Percentiles rank a stretch among this genome's conserved stretches.
These are phyloP conservation scores for Aaosphaeria pasadenensis DNA, from an alignment of 2,329 filamentous ascomycete species.

Conservation along the genomic window DNA sequence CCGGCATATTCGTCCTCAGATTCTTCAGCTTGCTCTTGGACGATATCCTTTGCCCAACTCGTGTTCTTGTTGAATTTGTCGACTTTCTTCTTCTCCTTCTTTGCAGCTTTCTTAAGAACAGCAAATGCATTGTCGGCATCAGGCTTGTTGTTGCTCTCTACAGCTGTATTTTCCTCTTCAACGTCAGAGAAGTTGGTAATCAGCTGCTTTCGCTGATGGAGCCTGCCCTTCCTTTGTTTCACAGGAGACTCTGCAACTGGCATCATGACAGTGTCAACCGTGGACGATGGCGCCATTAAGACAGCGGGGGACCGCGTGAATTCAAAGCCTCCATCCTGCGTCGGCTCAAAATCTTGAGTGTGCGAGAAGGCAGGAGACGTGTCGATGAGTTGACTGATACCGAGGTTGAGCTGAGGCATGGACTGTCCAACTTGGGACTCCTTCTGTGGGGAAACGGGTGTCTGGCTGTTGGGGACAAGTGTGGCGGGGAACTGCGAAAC, in stretches of 20 bases:
- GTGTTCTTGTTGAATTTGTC: slow-evolving; percentile 76
- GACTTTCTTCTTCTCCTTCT: slow-evolving; percentile 44
- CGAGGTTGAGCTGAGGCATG: slow-evolving; percentile 24
- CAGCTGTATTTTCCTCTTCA: slow-evolving; percentile 36
- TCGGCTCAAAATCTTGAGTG: slow-evolving; percentile 71
- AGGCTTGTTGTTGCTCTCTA: slow-evolving; percentile 35
- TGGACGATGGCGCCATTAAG: slow-evolving; percentile 62
- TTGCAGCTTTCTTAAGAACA: slow-evolving; percentile 65
- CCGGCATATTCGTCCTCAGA: slow-evolving; percentile 98
- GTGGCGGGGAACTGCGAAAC: slow-evolving; percentile 56
- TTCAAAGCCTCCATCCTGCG: slow-evolving; percentile 77
- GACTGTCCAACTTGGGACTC: slow-evolving; percentile 11
- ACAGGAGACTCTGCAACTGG: slow-evolving; percentile 62
- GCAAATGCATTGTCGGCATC: slow-evolving; percentile 57
- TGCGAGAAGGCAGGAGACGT: slow-evolving; percentile 31
- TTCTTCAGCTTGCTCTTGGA: slow-evolving; percentile 93
- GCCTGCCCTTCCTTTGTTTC: slow-evolving; percentile 58
- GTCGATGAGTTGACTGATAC: slow-evolving; percentile 36
- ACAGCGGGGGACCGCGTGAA: slow-evolving; percentile 67
- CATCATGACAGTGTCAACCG: slow-evolving; percentile 66
- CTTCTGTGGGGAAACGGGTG: slow-evolving; percentile 24
- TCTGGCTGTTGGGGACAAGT: slow-evolving; percentile 58
- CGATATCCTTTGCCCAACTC: slow-evolving; percentile 77
- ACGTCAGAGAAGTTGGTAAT: slow-evolving; percentile 44
- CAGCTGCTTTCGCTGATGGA: slow-evolving; percentile 46